Evolutionary conservation across 139 green algal species (phyloP).

Genomic region (Tetraselmis chui): DNA sequence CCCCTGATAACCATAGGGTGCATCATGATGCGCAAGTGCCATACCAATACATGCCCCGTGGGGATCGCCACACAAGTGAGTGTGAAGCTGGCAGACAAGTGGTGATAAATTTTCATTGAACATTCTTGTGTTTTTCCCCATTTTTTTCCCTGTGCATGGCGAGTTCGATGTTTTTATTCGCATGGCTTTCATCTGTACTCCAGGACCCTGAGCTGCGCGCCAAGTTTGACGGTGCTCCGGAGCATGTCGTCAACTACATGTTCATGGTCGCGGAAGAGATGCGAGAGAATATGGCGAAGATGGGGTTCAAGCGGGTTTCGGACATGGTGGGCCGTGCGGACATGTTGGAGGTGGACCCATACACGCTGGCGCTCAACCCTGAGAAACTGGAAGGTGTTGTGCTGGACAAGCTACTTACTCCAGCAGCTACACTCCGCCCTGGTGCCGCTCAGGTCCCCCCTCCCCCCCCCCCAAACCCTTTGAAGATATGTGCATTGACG

Average conservation of each 20-base stretch:
- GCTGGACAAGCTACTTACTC: slow-evolving; percentile 71
- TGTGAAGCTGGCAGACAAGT: not conserved
- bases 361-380: slow-evolving; percentile 49
- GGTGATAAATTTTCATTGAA: not conserved
- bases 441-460: slow-evolving; percentile 72
- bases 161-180: not conserved
- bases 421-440: slow-evolving; percentile 71
- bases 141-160: not conserved
- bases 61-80: slow-evolving; percentile 75
- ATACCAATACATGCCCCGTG: slow-evolving; percentile 97
- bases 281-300: slow-evolving; percentile 76
- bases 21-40: slow-evolving; percentile 99
- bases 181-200: no score
- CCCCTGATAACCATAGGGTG: slow-evolving; percentile 93
- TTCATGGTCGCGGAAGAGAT: slow-evolving; percentile 95
- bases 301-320: slow-evolving; percentile 74
- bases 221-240: slow-evolving; percentile 89
- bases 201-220: slow-evolving; percentile 91
- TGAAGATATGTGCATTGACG: no score
- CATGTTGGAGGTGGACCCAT: slow-evolving; percentile 63
- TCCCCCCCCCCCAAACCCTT: no score
- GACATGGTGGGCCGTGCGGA: slow-evolving; percentile 91
- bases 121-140: not conserved
- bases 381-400: slow-evolving; percentile 74
- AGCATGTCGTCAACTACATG: slow-evolving; percentile 94